Evolutionary conservation across 345 rosid species (phyloP).

Genomic region (Linum usitatissimum): DNA sequence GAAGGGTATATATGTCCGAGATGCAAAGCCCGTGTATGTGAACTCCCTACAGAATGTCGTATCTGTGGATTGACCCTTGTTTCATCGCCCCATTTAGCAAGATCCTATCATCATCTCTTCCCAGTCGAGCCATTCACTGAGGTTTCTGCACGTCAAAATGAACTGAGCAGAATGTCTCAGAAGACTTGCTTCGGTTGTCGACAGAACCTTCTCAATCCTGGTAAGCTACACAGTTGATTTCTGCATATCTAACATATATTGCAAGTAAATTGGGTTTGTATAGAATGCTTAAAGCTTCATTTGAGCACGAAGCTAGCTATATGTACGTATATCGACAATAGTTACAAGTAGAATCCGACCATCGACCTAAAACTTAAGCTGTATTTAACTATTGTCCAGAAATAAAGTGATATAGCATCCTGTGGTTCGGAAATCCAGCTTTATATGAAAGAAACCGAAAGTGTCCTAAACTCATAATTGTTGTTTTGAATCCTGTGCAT

Average conservation of each 20-base stretch:
- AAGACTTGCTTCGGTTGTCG: constrained; percentile 80
- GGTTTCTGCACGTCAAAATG: constrained; percentile 28
- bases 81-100: constrained; percentile 89
- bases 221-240: constrained; percentile 28
- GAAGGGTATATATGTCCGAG: constrained; percentile 85
- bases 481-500: no score
- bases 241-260: background rate
- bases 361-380: no score
- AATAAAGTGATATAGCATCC: no score
- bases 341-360: no score
- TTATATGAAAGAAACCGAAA: no score
- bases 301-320: constrained; percentile 1
- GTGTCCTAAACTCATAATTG: no score
- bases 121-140: constrained; percentile 81
- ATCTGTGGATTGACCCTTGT: constrained; percentile 87
- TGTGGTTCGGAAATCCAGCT: no score
- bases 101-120: constrained; percentile 94
- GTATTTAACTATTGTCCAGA: no score
- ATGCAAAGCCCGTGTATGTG: constrained; percentile 86
- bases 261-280: background rate
- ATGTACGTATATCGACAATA: background rate
- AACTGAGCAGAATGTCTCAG: constrained; percentile 24
- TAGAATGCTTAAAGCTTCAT: background rate
- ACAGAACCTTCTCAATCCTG: constrained; percentile 47
- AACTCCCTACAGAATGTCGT: constrained; percentile 77